A percentile compares a stretch with the other conserved stretches of the same genome.
These are phyloP conservation scores for Beta macrorhiza DNA, from an alignment of 179 eudicot species.

Conservation along the genomic window DNA sequence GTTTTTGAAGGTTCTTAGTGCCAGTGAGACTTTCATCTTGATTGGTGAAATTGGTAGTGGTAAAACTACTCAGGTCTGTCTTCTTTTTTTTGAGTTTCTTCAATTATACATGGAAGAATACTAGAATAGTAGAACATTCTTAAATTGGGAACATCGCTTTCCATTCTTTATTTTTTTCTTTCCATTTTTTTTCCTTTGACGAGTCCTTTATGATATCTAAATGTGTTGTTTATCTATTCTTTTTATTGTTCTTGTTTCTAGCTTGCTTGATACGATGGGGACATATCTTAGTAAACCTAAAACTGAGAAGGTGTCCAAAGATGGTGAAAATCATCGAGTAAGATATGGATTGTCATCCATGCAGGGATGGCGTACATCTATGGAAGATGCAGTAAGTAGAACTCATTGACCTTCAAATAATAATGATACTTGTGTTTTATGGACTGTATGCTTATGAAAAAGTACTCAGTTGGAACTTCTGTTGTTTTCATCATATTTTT, in stretches of 20 bases:
- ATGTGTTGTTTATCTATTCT: not conserved
- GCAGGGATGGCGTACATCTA: constrained; percentile 82
- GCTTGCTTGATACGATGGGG: constrained; percentile 45
- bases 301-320: constrained; percentile 64
- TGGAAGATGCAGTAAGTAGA: constrained; percentile 76
- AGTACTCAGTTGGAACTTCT: not conserved
- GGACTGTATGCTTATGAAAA: not conserved
- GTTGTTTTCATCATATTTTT: not conserved
- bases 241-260: constrained; percentile 4
- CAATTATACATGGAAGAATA: not conserved
- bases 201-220: not conserved
- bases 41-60: constrained; percentile 99
- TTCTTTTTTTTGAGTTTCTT: not conserved
- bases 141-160: not conserved
- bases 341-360: constrained; percentile 71
- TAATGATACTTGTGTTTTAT: not conserved
- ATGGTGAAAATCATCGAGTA: constrained; percentile 57
- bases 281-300: constrained; percentile 68
- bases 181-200: too few species aligned
- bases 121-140: not conserved
- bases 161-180: too few species aligned
- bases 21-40: constrained; percentile 64
- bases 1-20: constrained; percentile 55
- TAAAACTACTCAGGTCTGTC: constrained; percentile 86
- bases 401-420: not conserved